These are phyloP conservation scores for Xylaria palmicola DNA, from an alignment of 495 filamentous ascomycete genomes.

Conservation along the genomic window DNA sequence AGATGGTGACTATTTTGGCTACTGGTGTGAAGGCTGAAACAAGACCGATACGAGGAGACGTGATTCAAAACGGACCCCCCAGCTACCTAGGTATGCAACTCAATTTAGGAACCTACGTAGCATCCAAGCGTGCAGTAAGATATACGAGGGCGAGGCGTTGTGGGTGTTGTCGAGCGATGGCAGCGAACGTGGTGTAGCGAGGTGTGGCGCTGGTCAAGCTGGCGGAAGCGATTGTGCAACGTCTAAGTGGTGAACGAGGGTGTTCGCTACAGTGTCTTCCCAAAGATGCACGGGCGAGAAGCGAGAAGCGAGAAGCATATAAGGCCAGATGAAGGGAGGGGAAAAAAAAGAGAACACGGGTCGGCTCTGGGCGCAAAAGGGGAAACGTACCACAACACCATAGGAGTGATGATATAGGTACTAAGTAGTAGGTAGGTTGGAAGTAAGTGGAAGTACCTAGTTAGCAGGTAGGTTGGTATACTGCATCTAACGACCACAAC, in stretches of 20 bases:
- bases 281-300: too few species aligned
- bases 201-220: not conserved
- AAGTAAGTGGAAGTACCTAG: too few species aligned
- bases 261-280: not conserved
- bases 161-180: conserved; percentile 4
- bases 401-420: conserved; percentile 4
- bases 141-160: not conserved
- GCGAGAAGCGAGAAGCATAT: not conserved
- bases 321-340: not conserved
- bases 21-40: conserved; percentile 8
- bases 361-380: too few species aligned
- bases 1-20: conserved; percentile 1
- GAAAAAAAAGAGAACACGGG: not conserved
- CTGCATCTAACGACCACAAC: too few species aligned
- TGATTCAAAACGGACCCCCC: not conserved
- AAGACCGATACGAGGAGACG: not conserved
- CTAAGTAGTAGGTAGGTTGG: too few species aligned
- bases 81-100: too few species aligned
- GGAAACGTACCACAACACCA: not conserved
- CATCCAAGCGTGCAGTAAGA: not conserved
- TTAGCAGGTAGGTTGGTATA: too few species aligned
- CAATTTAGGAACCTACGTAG: not conserved
- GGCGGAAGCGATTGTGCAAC: not conserved
- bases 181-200: too few species aligned
- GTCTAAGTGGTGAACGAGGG: too few species aligned